Conservation (phyloP, 495 filamentous ascomycete species). For the Xylaria flabelliformis region DNA sequence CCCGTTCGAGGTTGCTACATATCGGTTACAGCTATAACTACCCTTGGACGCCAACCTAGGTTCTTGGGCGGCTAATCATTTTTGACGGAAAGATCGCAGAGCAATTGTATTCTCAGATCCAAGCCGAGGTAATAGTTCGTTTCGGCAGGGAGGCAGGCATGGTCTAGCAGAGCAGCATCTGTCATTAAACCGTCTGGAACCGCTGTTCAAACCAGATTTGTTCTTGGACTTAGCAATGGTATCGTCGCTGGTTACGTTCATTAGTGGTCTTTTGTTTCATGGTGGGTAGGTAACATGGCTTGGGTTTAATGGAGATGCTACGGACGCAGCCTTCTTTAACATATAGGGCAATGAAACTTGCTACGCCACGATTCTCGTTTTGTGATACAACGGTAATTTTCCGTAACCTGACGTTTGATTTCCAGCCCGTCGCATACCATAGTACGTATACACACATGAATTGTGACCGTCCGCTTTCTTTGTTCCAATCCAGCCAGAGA, state of each 20-base stretch:
- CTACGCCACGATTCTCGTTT: neutral
- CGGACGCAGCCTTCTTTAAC: neutral
- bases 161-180: neutral
- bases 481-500: neutral
- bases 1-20: conserved; percentile 92
- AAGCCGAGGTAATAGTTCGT: neutral
- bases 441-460: neutral
- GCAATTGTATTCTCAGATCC: neutral
- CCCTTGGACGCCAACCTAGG: neutral
- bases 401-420: conserved; percentile 13
- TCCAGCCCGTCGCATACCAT: neutral
- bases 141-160: no score
- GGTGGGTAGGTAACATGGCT: neutral
- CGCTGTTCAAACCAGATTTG: neutral
- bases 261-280: neutral
- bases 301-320: neutral
- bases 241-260: neutral
- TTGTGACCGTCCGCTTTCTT: neutral
- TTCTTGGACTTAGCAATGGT: neutral
- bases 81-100: neutral
- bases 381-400: neutral
- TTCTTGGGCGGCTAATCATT: neutral
- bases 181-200: neutral
- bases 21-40: conserved; percentile 70
- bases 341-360: neutral